phyloP scores from a whole-genome alignment of 75 land plant genomes.

The Cupressus sempervirens region DNA sequence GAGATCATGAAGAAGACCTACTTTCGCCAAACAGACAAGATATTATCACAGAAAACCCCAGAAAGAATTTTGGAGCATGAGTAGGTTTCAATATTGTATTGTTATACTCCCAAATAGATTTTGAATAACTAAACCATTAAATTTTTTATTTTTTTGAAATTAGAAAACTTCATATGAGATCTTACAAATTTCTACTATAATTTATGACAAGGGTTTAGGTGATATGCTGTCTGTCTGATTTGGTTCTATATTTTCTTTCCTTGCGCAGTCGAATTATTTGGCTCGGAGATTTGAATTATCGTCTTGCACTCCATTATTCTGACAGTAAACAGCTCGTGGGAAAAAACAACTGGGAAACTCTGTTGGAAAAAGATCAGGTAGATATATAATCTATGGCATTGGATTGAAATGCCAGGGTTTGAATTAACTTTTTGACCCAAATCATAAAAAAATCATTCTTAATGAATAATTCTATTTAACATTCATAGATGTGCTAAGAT shows the following conservation, averaged over 20 bases:
- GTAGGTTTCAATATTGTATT: neutral
- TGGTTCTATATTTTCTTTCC: neutral
- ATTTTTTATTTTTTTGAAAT: too few species aligned
- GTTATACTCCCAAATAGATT: neutral
- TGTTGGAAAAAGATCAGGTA: slow-evolving; percentile 80
- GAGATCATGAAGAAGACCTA: slow-evolving; percentile 68
- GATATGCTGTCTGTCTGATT: neutral
- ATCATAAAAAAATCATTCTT: too few species aligned
- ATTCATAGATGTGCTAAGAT: too few species aligned
- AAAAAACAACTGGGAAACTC: slow-evolving; percentile 71
- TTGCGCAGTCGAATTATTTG: slow-evolving; percentile 76
- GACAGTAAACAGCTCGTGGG: slow-evolving; percentile 60
- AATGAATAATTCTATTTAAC: too few species aligned
- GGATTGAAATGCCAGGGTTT: too few species aligned
- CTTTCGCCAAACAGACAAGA: slow-evolving; percentile 44
- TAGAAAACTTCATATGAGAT: neutral
- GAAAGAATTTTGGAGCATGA: neutral
- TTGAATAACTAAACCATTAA: neutral
- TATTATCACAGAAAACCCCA: neutral
- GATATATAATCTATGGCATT: neutral
- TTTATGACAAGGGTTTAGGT: neutral
- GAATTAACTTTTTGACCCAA: neutral
- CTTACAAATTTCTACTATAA: neutral
- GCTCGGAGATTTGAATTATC: slow-evolving; percentile 94
- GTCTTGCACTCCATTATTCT: slow-evolving; percentile 52